These are phyloP conservation scores for Daedaleopsis nitida DNA, from an alignment of 768 basidiomycete genomes.

Conservation along the genomic window DNA sequence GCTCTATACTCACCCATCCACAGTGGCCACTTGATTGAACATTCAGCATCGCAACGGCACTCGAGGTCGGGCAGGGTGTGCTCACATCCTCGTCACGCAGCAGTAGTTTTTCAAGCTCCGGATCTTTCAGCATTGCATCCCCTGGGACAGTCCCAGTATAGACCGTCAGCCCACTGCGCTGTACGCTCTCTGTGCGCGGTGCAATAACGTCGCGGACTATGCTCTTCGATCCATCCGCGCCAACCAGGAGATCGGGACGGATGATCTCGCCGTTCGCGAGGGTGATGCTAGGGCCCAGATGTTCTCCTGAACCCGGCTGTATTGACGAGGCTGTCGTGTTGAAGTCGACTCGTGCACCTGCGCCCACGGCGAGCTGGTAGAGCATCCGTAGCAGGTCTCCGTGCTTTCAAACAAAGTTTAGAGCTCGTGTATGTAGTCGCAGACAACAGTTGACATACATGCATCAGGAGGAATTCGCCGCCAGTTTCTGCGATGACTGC, in stretches of 20 bases:
- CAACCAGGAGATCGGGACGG: conserved; percentile 57
- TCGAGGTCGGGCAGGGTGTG: background rate
- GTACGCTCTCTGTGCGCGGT: conserved; percentile 27
- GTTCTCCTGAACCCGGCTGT: background rate
- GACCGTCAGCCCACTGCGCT: conserved; percentile 35
- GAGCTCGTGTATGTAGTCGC: background rate
- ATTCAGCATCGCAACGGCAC: too few relatives aligned
- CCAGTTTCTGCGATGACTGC: background rate
- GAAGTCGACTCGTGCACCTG: conserved; percentile 50
- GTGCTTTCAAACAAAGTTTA: conserved; percentile 38
- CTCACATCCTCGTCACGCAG: conserved; percentile 34
- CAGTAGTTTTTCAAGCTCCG: conserved; percentile 35
- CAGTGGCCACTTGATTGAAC: background rate
- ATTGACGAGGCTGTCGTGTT: conserved; percentile 28
- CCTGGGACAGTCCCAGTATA: conserved; percentile 48
- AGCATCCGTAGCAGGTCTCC: conserved; percentile 41
- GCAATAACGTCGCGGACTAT: conserved; percentile 36
- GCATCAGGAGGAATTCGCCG: background rate
- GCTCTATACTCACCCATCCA: background rate
- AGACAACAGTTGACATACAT: background rate
- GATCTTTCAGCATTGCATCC: conserved; percentile 41
- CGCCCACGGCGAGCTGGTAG: conserved; percentile 44
- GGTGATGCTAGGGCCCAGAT: conserved; percentile 24
- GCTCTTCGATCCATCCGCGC: conserved; percentile 59
- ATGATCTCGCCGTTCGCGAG: conserved; percentile 45